phyloP scores from a whole-genome alignment of 202 grass and related monocot species.

The Carex arenaria region DNA sequence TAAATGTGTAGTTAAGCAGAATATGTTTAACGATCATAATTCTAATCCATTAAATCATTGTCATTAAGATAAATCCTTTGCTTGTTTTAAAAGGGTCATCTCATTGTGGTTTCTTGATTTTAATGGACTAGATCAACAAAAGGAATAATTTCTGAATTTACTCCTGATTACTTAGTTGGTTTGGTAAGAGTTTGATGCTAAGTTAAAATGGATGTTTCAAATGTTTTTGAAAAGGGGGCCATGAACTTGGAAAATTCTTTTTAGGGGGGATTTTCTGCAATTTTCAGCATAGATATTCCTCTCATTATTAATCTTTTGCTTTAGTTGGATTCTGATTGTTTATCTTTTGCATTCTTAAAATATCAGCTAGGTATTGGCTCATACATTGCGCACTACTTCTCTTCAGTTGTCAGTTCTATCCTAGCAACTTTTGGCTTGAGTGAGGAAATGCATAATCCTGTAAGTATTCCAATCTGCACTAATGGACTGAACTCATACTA shows the following conservation, averaged over 20 bases:
- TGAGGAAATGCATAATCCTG: slow-evolving; percentile 95
- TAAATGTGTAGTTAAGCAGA: background rate
- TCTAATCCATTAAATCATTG: background rate
- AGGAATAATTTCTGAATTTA: background rate
- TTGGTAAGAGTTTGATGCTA: background rate
- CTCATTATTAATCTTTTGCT: background rate
- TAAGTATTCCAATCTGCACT: slow-evolving; percentile 38
- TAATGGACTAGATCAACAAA: background rate
- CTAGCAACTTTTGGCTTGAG: slow-evolving; percentile 70
- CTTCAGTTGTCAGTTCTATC: slow-evolving; percentile 64
- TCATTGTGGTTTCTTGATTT: slow-evolving; percentile 1
- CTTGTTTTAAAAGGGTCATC: background rate
- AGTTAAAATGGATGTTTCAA: background rate
- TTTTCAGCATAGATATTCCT: background rate
- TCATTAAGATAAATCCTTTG: background rate
- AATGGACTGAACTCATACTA: background rate
- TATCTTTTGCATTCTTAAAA: slow-evolving; percentile 15
- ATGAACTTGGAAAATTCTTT: background rate
- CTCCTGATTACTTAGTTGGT: background rate
- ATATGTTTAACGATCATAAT: background rate
- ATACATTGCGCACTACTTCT: slow-evolving; percentile 77
- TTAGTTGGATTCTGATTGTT: slow-evolving; percentile 24
- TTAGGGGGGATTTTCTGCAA: background rate
- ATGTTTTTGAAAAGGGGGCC: background rate
- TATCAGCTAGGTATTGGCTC: slow-evolving; percentile 77